These are phyloP conservation scores for Rhodamnia argentea DNA, from an alignment of 345 rosid species.

Conservation along the genomic window DNA sequence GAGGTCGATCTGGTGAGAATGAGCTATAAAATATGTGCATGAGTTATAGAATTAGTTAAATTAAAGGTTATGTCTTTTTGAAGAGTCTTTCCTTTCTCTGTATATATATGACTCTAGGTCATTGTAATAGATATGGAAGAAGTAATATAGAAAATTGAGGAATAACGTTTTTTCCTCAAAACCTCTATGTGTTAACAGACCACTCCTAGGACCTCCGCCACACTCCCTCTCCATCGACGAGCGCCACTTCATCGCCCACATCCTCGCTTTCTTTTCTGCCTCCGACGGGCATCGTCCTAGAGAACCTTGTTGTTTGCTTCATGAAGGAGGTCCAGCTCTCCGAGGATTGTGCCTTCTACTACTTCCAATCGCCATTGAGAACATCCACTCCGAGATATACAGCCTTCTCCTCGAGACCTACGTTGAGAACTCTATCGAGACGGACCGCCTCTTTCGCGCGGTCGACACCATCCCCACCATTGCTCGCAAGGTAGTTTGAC, in stretches of 20 bases:
- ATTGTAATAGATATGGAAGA: too few species aligned
- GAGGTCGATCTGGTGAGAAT: slow-evolving; percentile 56
- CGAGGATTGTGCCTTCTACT: slow-evolving; percentile 95
- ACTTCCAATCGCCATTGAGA: slow-evolving; percentile 94
- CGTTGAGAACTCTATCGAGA: slow-evolving; percentile 60
- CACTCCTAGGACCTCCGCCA: slow-evolving; percentile 60
- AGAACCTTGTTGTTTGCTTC: slow-evolving; percentile 72
- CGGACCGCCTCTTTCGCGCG: slow-evolving; percentile 50
- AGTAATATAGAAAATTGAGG: too few species aligned
- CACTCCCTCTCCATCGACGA: slow-evolving; percentile 50
- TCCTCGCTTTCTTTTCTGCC: slow-evolving; percentile 97
- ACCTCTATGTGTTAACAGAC: too few species aligned
- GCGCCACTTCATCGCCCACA: slow-evolving; percentile 76
- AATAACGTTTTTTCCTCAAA: too few species aligned
- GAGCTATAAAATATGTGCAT: too few species aligned
- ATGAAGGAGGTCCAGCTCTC: slow-evolving; percentile 89
- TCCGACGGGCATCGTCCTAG: slow-evolving; percentile 83
- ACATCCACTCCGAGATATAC: slow-evolving; percentile 94
- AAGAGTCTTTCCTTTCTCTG: too few species aligned
- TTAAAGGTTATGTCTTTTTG: too few species aligned
- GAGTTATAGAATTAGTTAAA: too few species aligned
- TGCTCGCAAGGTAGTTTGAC: slow-evolving; percentile 68
- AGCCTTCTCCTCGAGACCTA: slow-evolving; percentile 88
- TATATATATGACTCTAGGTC: too few species aligned
- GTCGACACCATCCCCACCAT: slow-evolving; percentile 41